These are phyloP conservation scores for Emmonsiellopsis sp. DNA, from an alignment of 2,329 filamentous ascomycete genomes.

Conservation along the genomic window DNA sequence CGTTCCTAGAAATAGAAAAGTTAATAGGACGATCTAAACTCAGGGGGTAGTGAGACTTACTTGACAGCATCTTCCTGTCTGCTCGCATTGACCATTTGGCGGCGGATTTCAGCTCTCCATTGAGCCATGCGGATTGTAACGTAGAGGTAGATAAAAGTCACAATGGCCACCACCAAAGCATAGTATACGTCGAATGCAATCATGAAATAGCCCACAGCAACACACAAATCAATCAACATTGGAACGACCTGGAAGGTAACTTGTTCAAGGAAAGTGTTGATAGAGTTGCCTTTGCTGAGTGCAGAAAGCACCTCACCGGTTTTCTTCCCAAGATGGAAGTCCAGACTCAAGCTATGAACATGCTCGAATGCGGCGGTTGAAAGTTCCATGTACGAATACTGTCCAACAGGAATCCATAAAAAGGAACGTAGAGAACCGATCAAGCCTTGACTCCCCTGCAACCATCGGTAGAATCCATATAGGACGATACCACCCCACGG, in stretches of 20 bases:
- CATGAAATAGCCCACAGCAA: constrained; percentile 76
- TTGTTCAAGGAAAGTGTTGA: constrained; percentile 94
- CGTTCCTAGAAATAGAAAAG: constrained; percentile 49
- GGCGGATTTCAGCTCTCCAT: constrained; percentile 80
- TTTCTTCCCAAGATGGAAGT: constrained; percentile 93
- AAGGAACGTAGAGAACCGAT: constrained; percentile 73
- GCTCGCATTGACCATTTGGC: constrained; percentile 90
- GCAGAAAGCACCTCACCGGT: constrained; percentile 94
- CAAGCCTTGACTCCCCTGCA: constrained; percentile 83
- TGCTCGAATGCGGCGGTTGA: constrained; percentile 96
- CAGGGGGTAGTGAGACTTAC: constrained; percentile 31
- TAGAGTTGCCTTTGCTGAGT: constrained; percentile 88
- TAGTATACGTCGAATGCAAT: constrained; percentile 78
- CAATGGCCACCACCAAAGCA: constrained; percentile 76
- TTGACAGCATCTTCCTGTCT: constrained; percentile 95
- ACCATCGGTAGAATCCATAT: constrained; percentile 67
- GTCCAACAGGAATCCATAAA: constrained; percentile 92
- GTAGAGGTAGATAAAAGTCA: constrained; percentile 94
- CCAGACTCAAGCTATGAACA: constrained; percentile 86
- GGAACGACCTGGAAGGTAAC: constrained; percentile 92
- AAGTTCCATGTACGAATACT: constrained; percentile 91
- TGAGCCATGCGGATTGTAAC: constrained; percentile 94
- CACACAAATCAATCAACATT: constrained; percentile 81
- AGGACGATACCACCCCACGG: constrained; percentile 68
- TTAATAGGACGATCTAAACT: not conserved